phyloP scores from a whole-genome alignment of 768 basidiomycete species.

The Pleurotus pulmonarius region DNA sequence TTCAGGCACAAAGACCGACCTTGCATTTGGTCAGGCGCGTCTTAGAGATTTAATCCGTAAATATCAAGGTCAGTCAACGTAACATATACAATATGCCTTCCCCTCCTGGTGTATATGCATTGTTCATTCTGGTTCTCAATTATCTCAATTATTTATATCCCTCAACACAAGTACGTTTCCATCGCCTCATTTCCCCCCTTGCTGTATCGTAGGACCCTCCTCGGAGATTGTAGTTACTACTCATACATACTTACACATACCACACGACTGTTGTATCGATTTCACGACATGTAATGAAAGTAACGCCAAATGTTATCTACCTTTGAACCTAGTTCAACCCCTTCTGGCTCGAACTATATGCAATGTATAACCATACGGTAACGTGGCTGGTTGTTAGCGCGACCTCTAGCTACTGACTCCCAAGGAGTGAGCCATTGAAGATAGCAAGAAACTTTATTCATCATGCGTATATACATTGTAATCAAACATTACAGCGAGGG shows the following conservation, averaged over 20 bases:
- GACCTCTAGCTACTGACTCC: too few species aligned
- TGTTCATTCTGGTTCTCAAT: not conserved
- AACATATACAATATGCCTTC: not conserved
- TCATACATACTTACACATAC: not conserved
- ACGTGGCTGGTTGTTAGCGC: too few species aligned
- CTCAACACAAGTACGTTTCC: not conserved
- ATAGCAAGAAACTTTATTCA: too few species aligned
- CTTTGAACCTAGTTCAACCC: too few species aligned
- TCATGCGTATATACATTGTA: too few species aligned
- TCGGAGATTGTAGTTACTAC: not conserved
- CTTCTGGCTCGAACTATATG: too few species aligned
- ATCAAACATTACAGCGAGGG: too few species aligned
- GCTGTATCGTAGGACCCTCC: not conserved
- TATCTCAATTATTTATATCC: not conserved
- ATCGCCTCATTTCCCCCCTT: not conserved
- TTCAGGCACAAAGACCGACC: slow-evolving; percentile 34
- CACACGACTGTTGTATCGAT: too few species aligned
- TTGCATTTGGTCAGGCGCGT: slow-evolving; percentile 75
- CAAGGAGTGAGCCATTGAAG: too few species aligned
- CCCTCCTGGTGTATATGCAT: not conserved
- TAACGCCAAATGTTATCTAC: too few species aligned
- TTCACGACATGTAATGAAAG: too few species aligned
- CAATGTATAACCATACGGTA: too few species aligned
- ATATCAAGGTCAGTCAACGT: slow-evolving; percentile 51
- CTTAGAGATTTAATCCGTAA: slow-evolving; percentile 79